Evolutionary conservation across 2,329 filamentous ascomycete genomes (phyloP).

Genomic region (Atkinsonella texensis): DNA sequence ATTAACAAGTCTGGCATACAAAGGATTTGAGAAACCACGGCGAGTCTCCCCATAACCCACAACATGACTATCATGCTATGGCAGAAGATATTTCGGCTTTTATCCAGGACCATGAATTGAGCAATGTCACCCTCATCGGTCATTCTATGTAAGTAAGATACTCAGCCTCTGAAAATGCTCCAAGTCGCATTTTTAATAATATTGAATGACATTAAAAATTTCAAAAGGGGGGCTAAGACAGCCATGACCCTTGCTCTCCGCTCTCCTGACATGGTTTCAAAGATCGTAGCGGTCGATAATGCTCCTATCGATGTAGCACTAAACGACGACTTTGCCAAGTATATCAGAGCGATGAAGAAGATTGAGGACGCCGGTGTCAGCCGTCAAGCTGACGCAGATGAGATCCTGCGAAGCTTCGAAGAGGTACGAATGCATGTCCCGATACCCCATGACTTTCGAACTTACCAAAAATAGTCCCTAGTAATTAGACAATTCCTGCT

Average conservation of each 20-base stretch:
- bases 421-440: slow-evolving; percentile 29
- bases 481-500: slow-evolving; percentile 84
- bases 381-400: slow-evolving; percentile 66
- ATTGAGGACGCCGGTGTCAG: slow-evolving; percentile 59
- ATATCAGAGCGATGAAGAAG: slow-evolving; percentile 72
- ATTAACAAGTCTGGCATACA: slow-evolving; percentile 5
- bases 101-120: slow-evolving; percentile 57
- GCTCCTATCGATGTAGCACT: slow-evolving; percentile 74
- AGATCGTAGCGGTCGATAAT: slow-evolving; percentile 81
- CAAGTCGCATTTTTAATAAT: neutral
- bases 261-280: slow-evolving; percentile 52
- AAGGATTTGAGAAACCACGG: slow-evolving; percentile 90
- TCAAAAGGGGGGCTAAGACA: slow-evolving; percentile 69
- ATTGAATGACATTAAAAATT: neutral
- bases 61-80: slow-evolving; percentile 73
- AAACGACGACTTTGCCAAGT: slow-evolving; percentile 62
- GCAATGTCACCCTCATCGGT: slow-evolving; percentile 66
- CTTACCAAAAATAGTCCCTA: slow-evolving; percentile 33
- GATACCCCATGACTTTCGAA: neutral
- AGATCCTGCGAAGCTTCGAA: slow-evolving; percentile 65
- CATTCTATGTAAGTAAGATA: slow-evolving; percentile 66
- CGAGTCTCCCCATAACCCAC: slow-evolving; percentile 64
- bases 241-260: slow-evolving; percentile 78
- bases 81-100: slow-evolving; percentile 75
- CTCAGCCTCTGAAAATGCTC: neutral